A percentile compares a stretch with the other conserved stretches of the same genome.
Conservation (phyloP, 495 filamentous ascomycete genomes). For the Xylaria longipes region DNA sequence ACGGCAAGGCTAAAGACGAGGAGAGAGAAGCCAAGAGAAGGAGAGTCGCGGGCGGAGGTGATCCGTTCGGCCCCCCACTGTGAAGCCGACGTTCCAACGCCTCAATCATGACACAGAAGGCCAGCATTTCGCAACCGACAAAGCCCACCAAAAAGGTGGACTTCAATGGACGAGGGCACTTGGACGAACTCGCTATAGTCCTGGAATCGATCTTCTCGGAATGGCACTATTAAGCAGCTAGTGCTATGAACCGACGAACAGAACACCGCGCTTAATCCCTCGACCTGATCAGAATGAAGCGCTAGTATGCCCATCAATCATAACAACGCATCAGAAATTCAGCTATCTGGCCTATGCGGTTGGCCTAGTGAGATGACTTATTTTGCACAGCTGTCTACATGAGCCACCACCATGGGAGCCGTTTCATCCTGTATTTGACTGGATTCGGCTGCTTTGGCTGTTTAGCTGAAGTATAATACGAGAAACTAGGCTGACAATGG, state of each 20-base stretch:
- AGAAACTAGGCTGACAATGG: not conserved
- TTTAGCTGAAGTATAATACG: not conserved
- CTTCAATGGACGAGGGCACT: not conserved
- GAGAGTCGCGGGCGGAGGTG: slow-evolving; percentile 64
- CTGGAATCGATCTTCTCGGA: not conserved
- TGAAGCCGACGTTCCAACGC: slow-evolving; percentile 18
- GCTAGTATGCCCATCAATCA: not conserved
- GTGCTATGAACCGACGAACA: not conserved
- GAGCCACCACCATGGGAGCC: not conserved
- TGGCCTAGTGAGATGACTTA: not conserved
- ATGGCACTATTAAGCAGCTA: not conserved
- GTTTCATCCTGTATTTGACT: not conserved
- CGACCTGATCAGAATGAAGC: not conserved
- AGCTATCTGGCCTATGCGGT: not conserved
- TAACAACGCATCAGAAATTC: not conserved
- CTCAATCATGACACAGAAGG: not conserved
- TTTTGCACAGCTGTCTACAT: not conserved
- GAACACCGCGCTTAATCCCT: not conserved
- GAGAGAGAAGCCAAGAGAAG: slow-evolving; percentile 61
- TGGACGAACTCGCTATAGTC: not conserved
- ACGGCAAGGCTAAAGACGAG: slow-evolving; percentile 21
- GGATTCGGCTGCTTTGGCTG: not conserved
- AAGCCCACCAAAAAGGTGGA: not conserved
- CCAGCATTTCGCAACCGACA: not conserved
- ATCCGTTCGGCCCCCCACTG: slow-evolving; percentile 61